Base-by-base conservation (phyloP, 345 rosid species). In the Aegle marmelos region DNA sequence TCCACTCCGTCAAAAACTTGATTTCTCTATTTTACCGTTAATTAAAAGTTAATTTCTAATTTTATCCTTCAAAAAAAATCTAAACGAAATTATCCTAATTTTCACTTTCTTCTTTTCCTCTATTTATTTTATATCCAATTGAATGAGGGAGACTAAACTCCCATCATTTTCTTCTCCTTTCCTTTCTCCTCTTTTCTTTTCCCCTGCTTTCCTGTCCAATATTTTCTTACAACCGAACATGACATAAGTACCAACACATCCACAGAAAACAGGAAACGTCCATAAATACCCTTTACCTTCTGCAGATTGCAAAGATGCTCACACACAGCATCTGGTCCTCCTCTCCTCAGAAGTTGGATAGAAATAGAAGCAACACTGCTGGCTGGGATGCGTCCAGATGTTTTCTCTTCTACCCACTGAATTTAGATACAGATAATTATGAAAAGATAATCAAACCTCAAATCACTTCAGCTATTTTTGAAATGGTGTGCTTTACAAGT, bases 371-470 rank as follows among this genome's bases (percentile, higher is more conserved):
- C 73, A 63, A 95, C 94, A 73, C 82, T 88, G 80, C 84, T 81
- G 57, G 96, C 94, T 76, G 91, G 88, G 82, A 92, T 84, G 61
- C 79, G 72, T 30, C 99, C 94, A 33, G 74, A 75, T 66, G 99
- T 93, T 84, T 95, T 95, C 87, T 93, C 99, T 81, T 95, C 98
- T 21, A 92, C 96, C 99, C 98, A 95, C 99, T 95, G 74, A 79
- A 87, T 67, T 68, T 30, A 72, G 65, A 69, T 78, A 60, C 63
- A 81, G 37, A 36, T 19, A 45, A 25, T 79, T 16, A 48, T 37
- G 76, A 72, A 34, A 57, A 80, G 13, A 71, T 60, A 36, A 56
- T 63, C 50, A 81, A 63, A 80, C 67, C 45, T 45, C 56, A 69
- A 53, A 36, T 59, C 64, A 54, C 68, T 58, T 56, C n/a, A 66